phyloP scores from a whole-genome alignment of 2,329 filamentous ascomycete species.

The Neopestalotiopsis sp. region DNA sequence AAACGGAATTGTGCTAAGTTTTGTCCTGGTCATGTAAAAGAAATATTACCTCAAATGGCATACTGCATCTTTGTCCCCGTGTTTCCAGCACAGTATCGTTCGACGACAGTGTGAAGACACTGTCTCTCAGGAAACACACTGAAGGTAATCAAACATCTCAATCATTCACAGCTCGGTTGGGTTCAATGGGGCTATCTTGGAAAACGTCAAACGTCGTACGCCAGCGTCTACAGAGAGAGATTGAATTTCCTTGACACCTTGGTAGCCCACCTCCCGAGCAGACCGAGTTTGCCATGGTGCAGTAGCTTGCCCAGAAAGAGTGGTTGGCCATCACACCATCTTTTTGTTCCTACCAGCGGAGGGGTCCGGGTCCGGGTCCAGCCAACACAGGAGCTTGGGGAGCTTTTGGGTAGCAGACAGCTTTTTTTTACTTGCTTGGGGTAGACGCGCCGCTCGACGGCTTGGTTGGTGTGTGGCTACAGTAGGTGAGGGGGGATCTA shows the following conservation, averaged over 20 bases:
- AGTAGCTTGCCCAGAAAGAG: background rate
- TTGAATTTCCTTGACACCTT: background rate
- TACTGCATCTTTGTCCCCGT: background rate
- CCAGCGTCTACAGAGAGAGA: background rate
- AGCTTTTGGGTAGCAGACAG: background rate
- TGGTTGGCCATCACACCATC: slow-evolving; percentile 7
- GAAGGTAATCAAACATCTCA: background rate
- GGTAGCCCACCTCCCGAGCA: background rate
- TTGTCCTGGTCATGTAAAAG: background rate
- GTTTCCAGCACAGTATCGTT: background rate
- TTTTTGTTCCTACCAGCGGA: background rate
- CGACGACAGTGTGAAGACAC: slow-evolving; percentile 1
- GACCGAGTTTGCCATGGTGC: slow-evolving; percentile 1
- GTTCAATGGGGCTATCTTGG: background rate
- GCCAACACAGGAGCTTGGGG: background rate
- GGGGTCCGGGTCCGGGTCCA: background rate
- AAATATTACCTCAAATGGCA: background rate
- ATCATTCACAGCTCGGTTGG: background rate
- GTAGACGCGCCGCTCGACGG: background rate
- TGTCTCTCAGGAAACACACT: background rate
- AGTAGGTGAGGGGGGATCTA: background rate
- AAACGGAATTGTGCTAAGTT: too few species aligned
- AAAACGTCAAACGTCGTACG: background rate
- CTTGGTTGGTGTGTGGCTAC: background rate
- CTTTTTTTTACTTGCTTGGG: background rate